Evolutionary conservation across 257 asterid genomes (phyloP), one percentile per base, ranked within the genome.

Genomic region (Solanum bukasovii): DNA sequence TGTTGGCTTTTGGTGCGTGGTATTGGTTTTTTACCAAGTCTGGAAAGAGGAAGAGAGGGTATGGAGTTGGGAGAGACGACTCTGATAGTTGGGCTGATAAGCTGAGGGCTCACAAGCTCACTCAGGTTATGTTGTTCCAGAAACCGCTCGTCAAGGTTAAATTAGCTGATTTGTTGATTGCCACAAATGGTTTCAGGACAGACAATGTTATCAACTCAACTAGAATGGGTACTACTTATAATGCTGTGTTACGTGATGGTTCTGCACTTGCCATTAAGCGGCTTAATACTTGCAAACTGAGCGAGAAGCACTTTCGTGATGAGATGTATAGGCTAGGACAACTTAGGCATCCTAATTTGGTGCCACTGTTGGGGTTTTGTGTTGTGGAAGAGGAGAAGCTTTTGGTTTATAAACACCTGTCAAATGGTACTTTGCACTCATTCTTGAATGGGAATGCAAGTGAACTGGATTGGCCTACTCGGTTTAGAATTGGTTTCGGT

Each of bases 291-390:
- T 94, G 98, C 88, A 93, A 92, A 90, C 89, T 94, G 92, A 93
- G 94, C 34, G 98, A 94, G 92, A 95, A 91, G 87, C 95, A 94
- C 84, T 95, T 96, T 84, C 90, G 96, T 91, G 89, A 91, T 93
- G 99, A 97, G 92, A 93, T 96, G 95, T 93, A 97, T 84, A 93
- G 98, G 91, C 90, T 97, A 89, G 98, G 99, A 44, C 98, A 95
- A 89, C 92, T 96, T 84, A 90, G 99, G 95, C 98, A 97, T 90
- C 99, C 98, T 9, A 97, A 95, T 92, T 92, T 97, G 92, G 98
- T 97, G 85, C 98, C 98, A 21, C 92, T 97, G 21, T 88, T 97
- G 90, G 99, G 99, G 85, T 97, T 91, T 89, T 97, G 99, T 81
- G 74, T 93, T 84, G 98, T 96, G 73, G 98, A 97, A 89, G 98